phyloP scores from a whole-genome alignment of 2,329 filamentous ascomycete species.

The Ophiostoma sp. region DNA sequence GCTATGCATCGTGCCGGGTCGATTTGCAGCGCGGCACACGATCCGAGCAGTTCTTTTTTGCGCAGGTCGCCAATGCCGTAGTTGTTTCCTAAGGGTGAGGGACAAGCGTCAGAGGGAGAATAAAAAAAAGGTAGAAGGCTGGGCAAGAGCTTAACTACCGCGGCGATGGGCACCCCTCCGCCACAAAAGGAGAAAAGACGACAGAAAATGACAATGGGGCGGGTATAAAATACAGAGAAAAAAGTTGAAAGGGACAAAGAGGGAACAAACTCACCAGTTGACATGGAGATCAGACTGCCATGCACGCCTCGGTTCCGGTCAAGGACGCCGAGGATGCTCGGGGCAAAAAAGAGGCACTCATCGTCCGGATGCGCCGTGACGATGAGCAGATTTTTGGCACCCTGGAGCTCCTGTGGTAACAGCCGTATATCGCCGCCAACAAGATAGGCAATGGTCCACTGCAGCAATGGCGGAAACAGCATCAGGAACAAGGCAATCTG shows the following conservation, averaged over 20 bases:
- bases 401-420: not conserved
- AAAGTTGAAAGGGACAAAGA: not conserved
- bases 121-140: not conserved
- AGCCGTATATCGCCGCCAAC: slow-evolving; percentile 19
- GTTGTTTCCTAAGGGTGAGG: slow-evolving; percentile 12
- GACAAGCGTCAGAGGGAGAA: not conserved
- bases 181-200: not conserved
- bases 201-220: not conserved
- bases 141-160: not conserved
- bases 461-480: slow-evolving; percentile 8
- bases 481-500: not conserved
- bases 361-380: slow-evolving; percentile 22
- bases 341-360: slow-evolving; percentile 23
- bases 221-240: not conserved
- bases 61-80: slow-evolving; percentile 20
- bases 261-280: not conserved
- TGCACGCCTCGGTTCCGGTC: slow-evolving; percentile 14
- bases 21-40: slow-evolving; percentile 13
- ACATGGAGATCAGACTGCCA: slow-evolving; percentile 16
- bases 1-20: slow-evolving; percentile 17
- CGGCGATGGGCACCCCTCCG: not conserved
- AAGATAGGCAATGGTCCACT: slow-evolving; percentile 20
- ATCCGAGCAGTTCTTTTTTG: slow-evolving; percentile 11
- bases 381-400: slow-evolving; percentile 18
- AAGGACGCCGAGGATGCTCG: slow-evolving; percentile 20